phyloP scores from a whole-genome alignment of 768 basidiomycete species.

The Leccinum olivaceopallidum region DNA sequence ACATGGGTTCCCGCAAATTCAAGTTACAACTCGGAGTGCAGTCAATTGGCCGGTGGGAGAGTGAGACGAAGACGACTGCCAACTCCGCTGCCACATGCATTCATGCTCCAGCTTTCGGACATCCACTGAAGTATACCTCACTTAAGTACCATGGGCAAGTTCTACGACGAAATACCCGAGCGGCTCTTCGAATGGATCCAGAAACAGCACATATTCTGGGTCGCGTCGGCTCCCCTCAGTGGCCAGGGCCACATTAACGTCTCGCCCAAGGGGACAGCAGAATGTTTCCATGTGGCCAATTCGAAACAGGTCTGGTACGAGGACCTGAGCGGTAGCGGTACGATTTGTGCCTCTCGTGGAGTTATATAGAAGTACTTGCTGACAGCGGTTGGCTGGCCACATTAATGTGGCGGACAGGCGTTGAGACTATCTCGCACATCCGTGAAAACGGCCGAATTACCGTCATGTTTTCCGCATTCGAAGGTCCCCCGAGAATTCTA shows the following conservation, averaged over 20 bases:
- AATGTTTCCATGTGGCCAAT: conserved; percentile 61
- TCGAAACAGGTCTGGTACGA: conserved; percentile 70
- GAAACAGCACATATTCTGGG: conserved; percentile 71
- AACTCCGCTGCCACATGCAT: too few relatives aligned
- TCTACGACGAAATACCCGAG: conserved; percentile 56
- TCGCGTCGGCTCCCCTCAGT: conserved; percentile 64
- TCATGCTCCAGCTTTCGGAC: neutral
- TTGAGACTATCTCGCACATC: conserved; percentile 61
- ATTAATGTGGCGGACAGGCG: conserved; percentile 33
- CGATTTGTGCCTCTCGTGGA: conserved; percentile 16
- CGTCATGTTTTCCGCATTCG: conserved; percentile 60
- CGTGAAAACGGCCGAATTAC: conserved; percentile 64
- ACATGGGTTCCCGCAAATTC: too few relatives aligned
- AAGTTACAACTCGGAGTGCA: too few relatives aligned
- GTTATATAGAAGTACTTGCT: neutral
- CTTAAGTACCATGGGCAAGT: conserved; percentile 49
- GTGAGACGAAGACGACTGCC: neutral
- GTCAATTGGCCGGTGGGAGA: neutral
- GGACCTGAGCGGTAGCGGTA: conserved; percentile 70
- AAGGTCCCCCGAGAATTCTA: conserved; percentile 58
- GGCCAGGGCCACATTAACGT: conserved; percentile 61
- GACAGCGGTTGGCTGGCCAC: neutral
- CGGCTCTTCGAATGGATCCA: conserved; percentile 57
- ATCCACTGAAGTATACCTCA: neutral
- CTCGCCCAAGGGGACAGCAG: conserved; percentile 64